Base-by-base conservation (phyloP, 371 early-diverging fungal genomes). In the Mucor saturninus region DNA sequence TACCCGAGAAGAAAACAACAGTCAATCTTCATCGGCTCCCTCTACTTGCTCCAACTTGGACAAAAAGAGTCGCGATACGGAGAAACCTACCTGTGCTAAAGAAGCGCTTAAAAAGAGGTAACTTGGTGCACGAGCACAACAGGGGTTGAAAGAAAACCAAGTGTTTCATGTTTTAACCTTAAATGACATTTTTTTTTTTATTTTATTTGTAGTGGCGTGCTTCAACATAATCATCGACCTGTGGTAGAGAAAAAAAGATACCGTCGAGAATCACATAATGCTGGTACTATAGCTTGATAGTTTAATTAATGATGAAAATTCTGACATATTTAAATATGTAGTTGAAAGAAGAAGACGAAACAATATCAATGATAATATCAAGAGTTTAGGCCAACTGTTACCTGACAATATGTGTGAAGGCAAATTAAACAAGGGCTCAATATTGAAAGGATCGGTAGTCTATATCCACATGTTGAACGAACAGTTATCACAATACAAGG, bases 371-470 rank as follows among this genome's bases (percentile, higher is more conserved):
- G 65, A 65, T 40, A 65, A 65, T 42, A 65, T 65, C 14, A 59
- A 53, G 42, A 43, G 26, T 32, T 40, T 65, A 10, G 65, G 65
- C 21, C 38, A 54, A 21, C 50, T 65, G 6, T 59, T 65, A 54
- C 65, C 65, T 31, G 65, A 65, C 37, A 54, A 59, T 42, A 45
- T 65, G 32, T 54, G 65, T 42, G 59, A 65, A 55, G 65, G 65
- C 13, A 65, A 59, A 48, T 21, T 76, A 61, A 92, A 92, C 78
- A 94, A 93, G 74, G 94, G 93, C 8, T 83, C 85, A 29, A 90
- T 98, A 39, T 81, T 96, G 39, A 88, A 91, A 55, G 86, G 93
- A 64, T 91, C 93, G 3, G 96, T 96, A 4, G 69, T 72, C 50
- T 76, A 79, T 67, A 74, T 79, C 43, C 70, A 71, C 48, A 71